Evolutionary conservation across 176 grass and related monocot genomes (phyloP).

Genomic region (Urochloa ruziziensis): DNA sequence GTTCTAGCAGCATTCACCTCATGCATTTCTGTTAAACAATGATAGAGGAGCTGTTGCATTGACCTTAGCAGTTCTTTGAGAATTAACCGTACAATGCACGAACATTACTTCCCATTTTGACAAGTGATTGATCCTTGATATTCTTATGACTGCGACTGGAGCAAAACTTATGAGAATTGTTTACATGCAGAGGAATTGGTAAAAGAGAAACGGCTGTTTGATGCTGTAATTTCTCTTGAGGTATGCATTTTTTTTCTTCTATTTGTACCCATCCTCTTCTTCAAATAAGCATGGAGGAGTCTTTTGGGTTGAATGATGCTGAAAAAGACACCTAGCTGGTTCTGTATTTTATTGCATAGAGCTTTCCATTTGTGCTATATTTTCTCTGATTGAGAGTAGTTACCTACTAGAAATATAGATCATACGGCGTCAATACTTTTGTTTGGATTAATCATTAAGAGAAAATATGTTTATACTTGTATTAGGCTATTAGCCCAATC

Average conservation of each 20-base stretch:
- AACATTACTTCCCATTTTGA: not conserved
- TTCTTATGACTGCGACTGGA: slow-evolving; percentile 26
- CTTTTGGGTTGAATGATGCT: not conserved
- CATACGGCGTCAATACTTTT: not conserved
- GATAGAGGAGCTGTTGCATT: not conserved
- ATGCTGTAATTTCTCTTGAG: slow-evolving; percentile 96
- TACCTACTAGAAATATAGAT: not conserved
- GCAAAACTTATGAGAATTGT: slow-evolving; percentile 34
- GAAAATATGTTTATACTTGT: not conserved
- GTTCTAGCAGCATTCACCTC: not conserved
- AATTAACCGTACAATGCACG: not conserved
- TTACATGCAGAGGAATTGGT: slow-evolving; percentile 80
- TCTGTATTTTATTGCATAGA: not conserved
- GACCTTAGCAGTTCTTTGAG: not conserved
- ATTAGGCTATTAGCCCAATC: not conserved
- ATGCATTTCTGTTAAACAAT: not conserved
- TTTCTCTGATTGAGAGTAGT: not conserved
- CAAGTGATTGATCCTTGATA: not conserved
- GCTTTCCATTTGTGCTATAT: not conserved
- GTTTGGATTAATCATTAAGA: not conserved
- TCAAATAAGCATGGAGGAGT: not conserved
- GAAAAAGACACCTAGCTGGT: not conserved
- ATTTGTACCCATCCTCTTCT: not conserved
- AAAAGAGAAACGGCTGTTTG: slow-evolving; percentile 73
- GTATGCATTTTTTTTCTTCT: slow-evolving; percentile 39